Evolutionary conservation across 1,284 basidiomycete genomes (phyloP), one percentile per base, ranked within the genome.

Genomic region (Tausonia pullulans): DNA sequence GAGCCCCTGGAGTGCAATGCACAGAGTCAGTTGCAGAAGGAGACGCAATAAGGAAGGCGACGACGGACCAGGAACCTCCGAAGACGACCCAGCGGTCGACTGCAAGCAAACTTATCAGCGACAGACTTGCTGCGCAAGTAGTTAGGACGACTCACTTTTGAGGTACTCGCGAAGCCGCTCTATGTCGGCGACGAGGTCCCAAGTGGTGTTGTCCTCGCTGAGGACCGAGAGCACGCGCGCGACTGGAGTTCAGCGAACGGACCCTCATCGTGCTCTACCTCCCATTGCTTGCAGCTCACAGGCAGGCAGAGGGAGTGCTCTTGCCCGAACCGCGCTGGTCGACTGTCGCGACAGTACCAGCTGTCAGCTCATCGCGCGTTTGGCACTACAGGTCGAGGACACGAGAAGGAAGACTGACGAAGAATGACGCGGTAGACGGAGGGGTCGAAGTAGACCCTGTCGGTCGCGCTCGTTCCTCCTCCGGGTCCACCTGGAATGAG

Each of bases 211-310:
- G 68, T 92, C 41, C 2, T 44, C 41, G 50, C 7, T 11, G 46
- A 43, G 43, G 13, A 8, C 2, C n/a, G 9, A 13, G 4, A 7
- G 9, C 43, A 46, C 6, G 7, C 9, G 7, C 6, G n/a, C 43
- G 13, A 10, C 45, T 2, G 4, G 45, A 45, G 43, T 27, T 27
- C 3, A 16, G n/a, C 13, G 48, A 4, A 5, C 3, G 40, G 45
- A 48, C 87, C 90, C 90, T 94, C 0, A 93, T 97, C 2, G 91
- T 96, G 76, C 97, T 98, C 67, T 92, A 86, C 69, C 88, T 85
- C 27, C 27, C 27, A 27, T 27, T 27, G 27, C 27, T 27, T 27
- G 27, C 27, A 27, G 27, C 27, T 27, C 27, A 27, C 1, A 88
- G 76, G 49, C 79, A 87, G 9, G 90, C 90, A 56, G 77, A 81